A percentile compares a stretch with the other conserved stretches of the same genome.
Evolutionary conservation across 345 rosid species (phyloP).

Genomic region (Lepidium sativum): DNA sequence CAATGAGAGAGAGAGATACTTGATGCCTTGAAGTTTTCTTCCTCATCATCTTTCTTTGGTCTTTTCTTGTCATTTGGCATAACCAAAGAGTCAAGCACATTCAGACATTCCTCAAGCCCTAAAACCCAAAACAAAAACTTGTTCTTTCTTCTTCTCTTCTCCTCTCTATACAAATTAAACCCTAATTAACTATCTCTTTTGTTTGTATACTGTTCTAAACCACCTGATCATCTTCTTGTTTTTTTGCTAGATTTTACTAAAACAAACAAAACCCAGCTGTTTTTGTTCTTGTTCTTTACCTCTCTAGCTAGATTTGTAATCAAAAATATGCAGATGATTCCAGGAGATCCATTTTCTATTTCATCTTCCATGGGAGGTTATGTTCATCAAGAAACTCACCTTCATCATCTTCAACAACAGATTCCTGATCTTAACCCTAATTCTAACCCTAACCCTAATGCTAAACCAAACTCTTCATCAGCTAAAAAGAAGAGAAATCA

Average conservation of each 20-base stretch:
- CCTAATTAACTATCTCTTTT: conserved; percentile 31
- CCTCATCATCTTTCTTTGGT: conserved; percentile 30
- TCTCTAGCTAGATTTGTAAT: conserved; percentile 7
- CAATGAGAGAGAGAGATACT: too few relatives aligned
- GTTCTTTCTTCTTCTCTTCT: conserved; percentile 29
- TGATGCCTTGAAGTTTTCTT: conserved; percentile 33
- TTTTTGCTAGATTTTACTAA: conserved; percentile 26
- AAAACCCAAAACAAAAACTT: conserved; percentile 30
- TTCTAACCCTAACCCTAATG: conserved; percentile 36
- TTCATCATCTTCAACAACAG: conserved; percentile 27
- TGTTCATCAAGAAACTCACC: conserved; percentile 38
- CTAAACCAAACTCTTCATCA: conserved; percentile 26
- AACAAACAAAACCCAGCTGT: conserved; percentile 19
- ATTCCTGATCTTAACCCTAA: conserved; percentile 37
- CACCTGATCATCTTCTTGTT: conserved; percentile 32
- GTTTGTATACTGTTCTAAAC: conserved; percentile 34
- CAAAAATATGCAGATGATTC: conserved; percentile 45
- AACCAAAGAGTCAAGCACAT: conserved; percentile 39
- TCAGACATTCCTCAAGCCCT: conserved; percentile 43
- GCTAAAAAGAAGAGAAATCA: conserved; percentile 78
- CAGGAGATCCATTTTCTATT: conserved; percentile 54
- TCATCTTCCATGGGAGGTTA: conserved; percentile 46
- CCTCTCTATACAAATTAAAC: conserved; percentile 25
- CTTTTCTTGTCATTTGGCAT: conserved; percentile 65
- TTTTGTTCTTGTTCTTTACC: conserved; percentile 24